Evolutionary conservation across 805 yeast species (phyloP).

Genomic region (Dipodascus geniculatus): DNA sequence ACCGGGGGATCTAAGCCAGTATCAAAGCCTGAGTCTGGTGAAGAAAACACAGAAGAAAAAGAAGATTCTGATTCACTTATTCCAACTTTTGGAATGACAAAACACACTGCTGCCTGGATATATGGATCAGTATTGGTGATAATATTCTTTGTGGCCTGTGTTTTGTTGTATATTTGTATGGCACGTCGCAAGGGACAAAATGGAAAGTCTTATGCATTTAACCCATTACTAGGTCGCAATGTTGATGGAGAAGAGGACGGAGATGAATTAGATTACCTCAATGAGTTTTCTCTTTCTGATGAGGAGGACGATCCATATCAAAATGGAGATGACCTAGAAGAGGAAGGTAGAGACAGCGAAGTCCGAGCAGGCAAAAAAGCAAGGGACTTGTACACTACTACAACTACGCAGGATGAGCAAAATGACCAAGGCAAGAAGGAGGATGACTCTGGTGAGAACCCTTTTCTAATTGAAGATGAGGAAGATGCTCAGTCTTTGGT

Average conservation of each 20-base stretch:
- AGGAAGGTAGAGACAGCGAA: not conserved
- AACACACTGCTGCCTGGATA: slow-evolving; percentile 21
- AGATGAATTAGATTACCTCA: not conserved
- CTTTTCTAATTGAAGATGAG: not conserved
- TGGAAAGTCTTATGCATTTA: slow-evolving; percentile 1
- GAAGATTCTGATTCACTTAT: slow-evolving; percentile 12
- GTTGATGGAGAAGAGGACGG: not conserved
- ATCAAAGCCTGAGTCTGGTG: not conserved
- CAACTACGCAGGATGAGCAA: not conserved
- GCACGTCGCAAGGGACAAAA: slow-evolving; percentile 17
- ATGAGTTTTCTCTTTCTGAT: not conserved
- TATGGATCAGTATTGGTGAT: slow-evolving; percentile 33
- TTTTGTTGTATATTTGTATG: slow-evolving; percentile 30
- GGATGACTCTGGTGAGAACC: not conserved
- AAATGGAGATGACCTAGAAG: not conserved
- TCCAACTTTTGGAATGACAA: slow-evolving; percentile 23
- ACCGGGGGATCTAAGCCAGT: too few species aligned
- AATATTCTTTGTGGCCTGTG: slow-evolving; percentile 28
- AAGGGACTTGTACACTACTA: not conserved
- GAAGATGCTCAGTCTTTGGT: not conserved
- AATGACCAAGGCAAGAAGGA: not conserved
- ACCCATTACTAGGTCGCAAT: not conserved
- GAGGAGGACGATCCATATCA: not conserved
- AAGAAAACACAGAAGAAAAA: slow-evolving; percentile 4
- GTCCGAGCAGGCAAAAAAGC: slow-evolving; percentile 1